Conservation (phyloP, 345 rosid genomes). For the Eutrema yunnanense region DNA sequence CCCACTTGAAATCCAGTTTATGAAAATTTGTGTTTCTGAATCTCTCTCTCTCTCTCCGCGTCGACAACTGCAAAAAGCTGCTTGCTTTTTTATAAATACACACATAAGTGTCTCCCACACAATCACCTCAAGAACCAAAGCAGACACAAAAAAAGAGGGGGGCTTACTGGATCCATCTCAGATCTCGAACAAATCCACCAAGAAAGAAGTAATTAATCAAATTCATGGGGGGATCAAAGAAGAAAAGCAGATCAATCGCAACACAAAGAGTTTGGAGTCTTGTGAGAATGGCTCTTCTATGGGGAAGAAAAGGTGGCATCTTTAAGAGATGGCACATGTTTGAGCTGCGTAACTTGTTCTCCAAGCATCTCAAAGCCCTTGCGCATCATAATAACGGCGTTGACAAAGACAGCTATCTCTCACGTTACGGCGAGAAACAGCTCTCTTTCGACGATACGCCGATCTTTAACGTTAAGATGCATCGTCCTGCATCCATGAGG, state of each 20-base stretch:
- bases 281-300: slow-evolving; percentile 51
- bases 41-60: slow-evolving; percentile 13
- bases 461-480: slow-evolving; percentile 49
- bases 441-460: slow-evolving; percentile 87
- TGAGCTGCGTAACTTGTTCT: slow-evolving; percentile 45
- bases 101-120: not conserved
- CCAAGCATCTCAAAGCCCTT: slow-evolving; percentile 50
- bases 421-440: slow-evolving; percentile 52
- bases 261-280: slow-evolving; percentile 46
- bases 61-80: slow-evolving; percentile 15
- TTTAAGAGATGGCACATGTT: slow-evolving; percentile 48
- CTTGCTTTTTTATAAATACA: not conserved
- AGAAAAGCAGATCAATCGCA: slow-evolving; percentile 20
- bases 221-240: slow-evolving; percentile 31
- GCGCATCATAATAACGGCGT: slow-evolving; percentile 10
- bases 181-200: not conserved
- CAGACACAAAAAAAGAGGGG: not conserved
- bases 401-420: slow-evolving; percentile 11
- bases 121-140: slow-evolving; percentile 9
- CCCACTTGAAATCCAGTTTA: slow-evolving; percentile 7
- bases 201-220: not conserved
- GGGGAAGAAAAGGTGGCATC: slow-evolving; percentile 73
- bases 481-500: slow-evolving; percentile 59
- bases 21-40: not conserved
- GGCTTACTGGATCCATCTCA: not conserved